A percentile compares a stretch with the other conserved stretches of the same genome.
phyloP scores from a whole-genome alignment of 2,329 filamentous ascomycete genomes.

The Fusarium bulbicola region DNA sequence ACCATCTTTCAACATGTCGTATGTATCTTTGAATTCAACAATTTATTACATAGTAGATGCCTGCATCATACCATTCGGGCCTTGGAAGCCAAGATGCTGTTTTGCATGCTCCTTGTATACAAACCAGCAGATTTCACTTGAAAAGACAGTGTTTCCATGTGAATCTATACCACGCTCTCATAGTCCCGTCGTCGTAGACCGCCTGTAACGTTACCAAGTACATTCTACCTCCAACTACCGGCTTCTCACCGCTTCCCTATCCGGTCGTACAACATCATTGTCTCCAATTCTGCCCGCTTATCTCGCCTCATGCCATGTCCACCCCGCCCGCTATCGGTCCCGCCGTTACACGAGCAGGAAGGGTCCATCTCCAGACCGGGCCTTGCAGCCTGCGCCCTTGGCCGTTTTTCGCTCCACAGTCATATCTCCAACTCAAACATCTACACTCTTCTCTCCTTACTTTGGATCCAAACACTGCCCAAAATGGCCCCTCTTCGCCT shows the following conservation, averaged over 20 bases:
- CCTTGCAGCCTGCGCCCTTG: constrained; percentile 3
- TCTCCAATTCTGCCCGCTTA: constrained; percentile 30
- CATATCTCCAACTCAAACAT: constrained; percentile 2
- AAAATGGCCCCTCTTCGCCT: constrained; percentile 70
- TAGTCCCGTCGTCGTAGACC: neutral
- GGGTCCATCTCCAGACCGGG: constrained; percentile 18
- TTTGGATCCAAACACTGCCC: neutral
- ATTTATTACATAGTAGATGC: neutral
- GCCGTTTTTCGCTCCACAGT: constrained; percentile 8
- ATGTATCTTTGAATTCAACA: neutral
- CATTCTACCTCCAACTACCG: neutral
- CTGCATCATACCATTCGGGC: neutral
- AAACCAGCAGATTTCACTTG: neutral
- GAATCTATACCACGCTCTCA: neutral
- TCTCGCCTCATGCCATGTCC: constrained; percentile 15
- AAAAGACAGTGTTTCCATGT: neutral
- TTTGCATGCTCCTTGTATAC: neutral
- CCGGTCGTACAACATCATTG: neutral
- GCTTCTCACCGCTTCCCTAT: constrained; percentile 20
- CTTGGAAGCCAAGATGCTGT: neutral
- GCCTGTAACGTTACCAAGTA: neutral
- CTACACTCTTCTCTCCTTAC: neutral
- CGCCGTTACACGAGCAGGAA: constrained; percentile 22
- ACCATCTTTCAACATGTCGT: neutral
- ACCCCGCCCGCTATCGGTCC: constrained; percentile 36